A percentile compares a stretch with the other conserved stretches of the same genome.
phyloP scores from a whole-genome alignment of 2,329 filamentous ascomycete genomes.

The Epicoccum sorghinum region DNA sequence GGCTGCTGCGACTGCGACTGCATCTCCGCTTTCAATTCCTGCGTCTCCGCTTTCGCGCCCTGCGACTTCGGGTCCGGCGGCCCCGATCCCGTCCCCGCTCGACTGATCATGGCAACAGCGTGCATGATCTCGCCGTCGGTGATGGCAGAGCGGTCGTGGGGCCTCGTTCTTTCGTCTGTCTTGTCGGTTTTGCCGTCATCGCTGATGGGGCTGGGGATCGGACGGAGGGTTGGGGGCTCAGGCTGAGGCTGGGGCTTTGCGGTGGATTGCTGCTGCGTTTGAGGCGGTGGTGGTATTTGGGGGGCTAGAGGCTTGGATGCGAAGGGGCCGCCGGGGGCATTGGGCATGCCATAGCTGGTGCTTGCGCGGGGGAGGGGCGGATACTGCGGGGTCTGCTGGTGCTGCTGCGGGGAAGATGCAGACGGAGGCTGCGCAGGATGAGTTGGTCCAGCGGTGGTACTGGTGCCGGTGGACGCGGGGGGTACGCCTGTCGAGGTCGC shows the following conservation, averaged over 20 bases:
- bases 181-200: slow-evolving; percentile 34
- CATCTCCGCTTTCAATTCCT: too few species aligned
- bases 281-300: slow-evolving; percentile 8
- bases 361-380: slow-evolving; percentile 23
- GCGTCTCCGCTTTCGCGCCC: too few species aligned
- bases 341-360: slow-evolving; percentile 23
- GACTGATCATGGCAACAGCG: slow-evolving; percentile 7
- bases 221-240: slow-evolving; percentile 25
- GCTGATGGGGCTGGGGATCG: slow-evolving; percentile 42
- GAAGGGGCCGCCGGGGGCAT: slow-evolving; percentile 11
- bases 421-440: slow-evolving; percentile 14
- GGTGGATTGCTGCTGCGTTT: neutral
- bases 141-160: too few species aligned
- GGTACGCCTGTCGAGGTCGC: slow-evolving; percentile 24
- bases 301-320: slow-evolving; percentile 10
- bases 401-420: slow-evolving; percentile 12
- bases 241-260: neutral
- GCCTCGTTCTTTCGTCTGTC: too few species aligned
- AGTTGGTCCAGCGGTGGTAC: neutral
- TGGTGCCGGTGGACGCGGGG: neutral
- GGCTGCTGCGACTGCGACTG: neutral
- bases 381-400: slow-evolving; percentile 18
- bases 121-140: too few species aligned
- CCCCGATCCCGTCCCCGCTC: neutral
- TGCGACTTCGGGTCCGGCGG: too few species aligned